Base-by-base conservation (phyloP, 345 rosid genomes). In the Rhodamnia argentea region DNA sequence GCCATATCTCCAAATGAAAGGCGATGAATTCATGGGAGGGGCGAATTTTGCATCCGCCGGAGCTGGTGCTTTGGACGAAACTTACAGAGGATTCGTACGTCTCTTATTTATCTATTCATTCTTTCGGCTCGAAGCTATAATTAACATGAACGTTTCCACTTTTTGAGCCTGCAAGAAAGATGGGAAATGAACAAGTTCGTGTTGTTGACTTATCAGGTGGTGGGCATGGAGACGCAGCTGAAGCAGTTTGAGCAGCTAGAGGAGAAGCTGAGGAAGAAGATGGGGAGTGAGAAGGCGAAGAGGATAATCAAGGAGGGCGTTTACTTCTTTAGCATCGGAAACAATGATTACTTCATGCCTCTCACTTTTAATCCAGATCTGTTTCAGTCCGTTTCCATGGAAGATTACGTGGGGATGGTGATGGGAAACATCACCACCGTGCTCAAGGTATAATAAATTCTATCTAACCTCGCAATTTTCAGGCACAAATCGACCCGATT, bases 31-130 rank as follows among this genome's bases (percentile, higher is more conserved):
- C 37, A 29, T 4, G 23, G 59, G 60, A 42, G 95, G 95, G 42
- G 89, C 88, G 6, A 93, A 88, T 83, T 92, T 93, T 58, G 96
- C 93, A 42, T 91, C 96, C 0, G 93, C 74, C 1, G 94, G 92
- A 40, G 96, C 92, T 57, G 94, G 94, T 26, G 92, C 91, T 86
- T 87, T 94, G 44, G 87, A 62, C 44, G 88, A 84, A 87, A 91
- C 93, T 10, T 24, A 84, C 81, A 87, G n/a, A 29, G 95, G 93
- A 85, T 56, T 23, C 10, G 88, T 47, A 57, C 24, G 60, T 23
- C 7, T 15, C 55, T 53, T 53, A 54, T 53, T 53, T 3, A 6
- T 53, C 4, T 57, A 57, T 10, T 57, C 3, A 47, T 11, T 59
- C 22, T 5, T 42, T 52, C 24, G 60, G 60, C 60, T 10, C 60